Base-by-base conservation (phyloP, 2,329 filamentous ascomycete species). In the Microdochium bolleyi region DNA sequence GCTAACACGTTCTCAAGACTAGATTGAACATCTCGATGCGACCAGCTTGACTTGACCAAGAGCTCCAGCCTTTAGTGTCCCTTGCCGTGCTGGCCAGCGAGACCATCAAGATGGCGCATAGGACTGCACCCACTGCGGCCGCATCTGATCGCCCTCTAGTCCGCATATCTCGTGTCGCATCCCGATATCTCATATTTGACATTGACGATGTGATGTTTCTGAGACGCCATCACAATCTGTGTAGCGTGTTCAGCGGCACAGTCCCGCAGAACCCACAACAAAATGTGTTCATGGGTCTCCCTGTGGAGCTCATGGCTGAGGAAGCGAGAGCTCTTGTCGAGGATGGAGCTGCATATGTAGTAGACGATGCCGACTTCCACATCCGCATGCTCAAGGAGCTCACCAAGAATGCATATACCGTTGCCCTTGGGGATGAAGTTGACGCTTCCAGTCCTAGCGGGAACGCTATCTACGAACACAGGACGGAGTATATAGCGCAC, bases 231-330 rank as follows among this genome's bases (percentile, higher is more conserved):
- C 82, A 96, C 73, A 85, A 89, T 67, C 90, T 96, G 62, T 92
- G 88, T 64, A 91, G 91, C 57, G 87, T 94, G 30, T 78, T 96
- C 52, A 85, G 89, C 55, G 94, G 94, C 53, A 92, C 89, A 8
- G 83, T 96, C 27, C 92, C 94, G 2, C 92, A 97, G 70, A 86
- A 90, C 53, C 91, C 92, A 5, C 92, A 95, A 61, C 94, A 99
- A 71, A 97, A 96, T 71, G 81, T 96, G 54, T 97, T 97, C 66
- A 80, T 92, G 54, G 89, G 92, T 48, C 73, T 97, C 50, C 94
- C 94, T 2, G 73, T 97, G 24, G 88, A 96, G 73, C 77, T 99
- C 48, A 89, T 94, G 74, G 86, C 89, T 1, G 94, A 97, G 71
- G 94, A 99, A 73, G 92, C 87, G 3, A 80, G 84, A 57, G 72